Evolutionary conservation across 2,329 filamentous ascomycete genomes (phyloP).

Genomic region (Ophiostoma pallidulum): DNA sequence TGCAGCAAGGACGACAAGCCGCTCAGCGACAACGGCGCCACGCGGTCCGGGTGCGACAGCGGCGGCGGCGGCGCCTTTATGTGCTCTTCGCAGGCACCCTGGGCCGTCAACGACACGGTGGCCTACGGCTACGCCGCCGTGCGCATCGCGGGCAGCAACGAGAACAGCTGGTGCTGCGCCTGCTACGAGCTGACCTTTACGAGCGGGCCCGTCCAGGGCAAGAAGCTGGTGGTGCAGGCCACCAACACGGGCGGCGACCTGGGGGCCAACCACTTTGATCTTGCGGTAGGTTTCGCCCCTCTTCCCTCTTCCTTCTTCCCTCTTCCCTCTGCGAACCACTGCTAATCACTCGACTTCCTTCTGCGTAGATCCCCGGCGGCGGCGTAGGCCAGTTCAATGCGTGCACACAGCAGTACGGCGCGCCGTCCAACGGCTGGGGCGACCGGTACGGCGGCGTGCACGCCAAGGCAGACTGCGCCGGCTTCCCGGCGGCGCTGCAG

Average conservation of each 20-base stretch:
- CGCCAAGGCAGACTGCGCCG: constrained; percentile 39
- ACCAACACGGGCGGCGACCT: constrained; percentile 50
- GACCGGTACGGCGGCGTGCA: constrained; percentile 49
- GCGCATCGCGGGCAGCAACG: constrained; percentile 33
- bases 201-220: constrained; percentile 40
- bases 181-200: constrained; percentile 55
- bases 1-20: constrained; percentile 41
- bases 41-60: constrained; percentile 27
- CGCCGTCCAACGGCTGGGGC: constrained; percentile 42
- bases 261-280: constrained; percentile 45
- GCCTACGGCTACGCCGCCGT: constrained; percentile 48
- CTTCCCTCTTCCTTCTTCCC: too few species aligned
- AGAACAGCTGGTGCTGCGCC: constrained; percentile 39
- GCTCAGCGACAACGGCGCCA: constrained; percentile 31
- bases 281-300: constrained; percentile 34
- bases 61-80: constrained; percentile 44
- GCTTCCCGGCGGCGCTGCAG: constrained; percentile 44
- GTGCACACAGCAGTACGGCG: constrained; percentile 35
- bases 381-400: constrained; percentile 45
- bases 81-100: constrained; percentile 43
- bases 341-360: too few species aligned
- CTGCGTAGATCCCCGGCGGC: constrained; percentile 39
- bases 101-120: constrained; percentile 39
- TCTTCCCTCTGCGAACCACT: too few species aligned
- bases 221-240: constrained; percentile 52